Base-by-base conservation (phyloP, 2,329 filamentous ascomycete genomes). In the Acrodontium crateriforme region DNA sequence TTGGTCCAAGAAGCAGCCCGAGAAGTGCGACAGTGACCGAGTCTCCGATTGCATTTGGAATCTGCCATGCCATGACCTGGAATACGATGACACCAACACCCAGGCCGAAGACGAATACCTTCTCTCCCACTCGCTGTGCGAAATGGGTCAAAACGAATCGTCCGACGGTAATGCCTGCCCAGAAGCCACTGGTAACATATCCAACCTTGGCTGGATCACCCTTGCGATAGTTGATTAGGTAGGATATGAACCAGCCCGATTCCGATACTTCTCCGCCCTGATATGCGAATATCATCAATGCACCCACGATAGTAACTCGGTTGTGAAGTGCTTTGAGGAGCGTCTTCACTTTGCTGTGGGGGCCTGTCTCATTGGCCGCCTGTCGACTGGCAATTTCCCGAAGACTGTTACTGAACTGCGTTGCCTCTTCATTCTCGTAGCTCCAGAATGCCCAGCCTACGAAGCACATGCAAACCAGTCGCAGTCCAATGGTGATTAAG, bases 231-330 rank as follows among this genome's bases (percentile, higher is more conserved):
- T 9, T 21, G 52, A 89, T 83, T 20, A 91, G 60, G 58, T 85
- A 91, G 2, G 78, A 83, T 36, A 87, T 83, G 26, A 87, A 76
- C 83, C 82, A 91, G 29, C 82, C 81, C 0, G 77, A 81, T 38
- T 87, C 80, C 9, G 74, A 75, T 10, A 91, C 81, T 54, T 91
- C 82, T 18, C 78, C 77, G 18, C 81, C 82, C 53, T 89, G 80
- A 52, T 92, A 91, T 15, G 74, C 71, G 50, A 91, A 89, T 51
- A 89, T 79, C 59, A 89, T 89, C 7, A 82, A 52, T 0, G 81
- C 76, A 3, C 80, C 79, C 0, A 89, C 63, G 1, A 89, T 54
- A 0, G 84, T 80, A 4, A 74, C 64, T 17, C 54, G 58, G 39
- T 63, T 65, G 32, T 56, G 56, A 17, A 74, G 41, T 2, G 67